These are phyloP conservation scores for Naganishia vishniacii DNA, from an alignment of 768 basidiomycete species.

Conservation along the genomic window DNA sequence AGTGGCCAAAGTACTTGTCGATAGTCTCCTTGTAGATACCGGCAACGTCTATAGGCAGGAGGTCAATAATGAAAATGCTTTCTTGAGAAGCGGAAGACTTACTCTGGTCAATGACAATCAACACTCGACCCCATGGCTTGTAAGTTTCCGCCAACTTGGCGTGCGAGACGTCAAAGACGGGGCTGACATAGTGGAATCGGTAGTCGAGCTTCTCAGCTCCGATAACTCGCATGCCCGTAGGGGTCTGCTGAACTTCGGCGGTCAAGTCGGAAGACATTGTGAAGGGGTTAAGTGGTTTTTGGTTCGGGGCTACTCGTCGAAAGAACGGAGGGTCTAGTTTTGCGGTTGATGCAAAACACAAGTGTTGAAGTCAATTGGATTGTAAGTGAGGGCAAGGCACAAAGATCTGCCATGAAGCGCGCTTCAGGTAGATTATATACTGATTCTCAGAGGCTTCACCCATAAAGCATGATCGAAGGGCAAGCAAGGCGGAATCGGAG, in stretches of 20 bases:
- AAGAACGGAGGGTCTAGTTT: too few relatives aligned
- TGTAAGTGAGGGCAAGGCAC: neutral
- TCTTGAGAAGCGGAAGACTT: conserved; percentile 24
- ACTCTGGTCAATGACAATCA: conserved; percentile 48
- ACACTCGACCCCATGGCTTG: conserved; percentile 46
- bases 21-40: conserved; percentile 44
- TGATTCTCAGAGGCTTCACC: neutral
- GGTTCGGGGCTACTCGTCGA: too few relatives aligned
- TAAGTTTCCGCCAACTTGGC: conserved; percentile 46
- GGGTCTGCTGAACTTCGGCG: conserved; percentile 40
- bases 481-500: conserved; percentile 2
- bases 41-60: conserved; percentile 32
- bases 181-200: conserved; percentile 45
- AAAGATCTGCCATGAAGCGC: neutral
- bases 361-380: conserved; percentile 10
- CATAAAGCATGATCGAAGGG: neutral
- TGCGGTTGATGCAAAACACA: conserved; percentile 13
- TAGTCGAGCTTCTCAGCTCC: conserved; percentile 48
- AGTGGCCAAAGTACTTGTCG: conserved; percentile 45
- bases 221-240: conserved; percentile 39
- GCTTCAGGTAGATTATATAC: too few relatives aligned
- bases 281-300: conserved; percentile 9
- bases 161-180: conserved; percentile 45
- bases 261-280: conserved; percentile 41
- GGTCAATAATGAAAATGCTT: neutral